A percentile compares a stretch with the other conserved stretches of the same genome.
These are phyloP conservation scores for Sextonia rubra DNA, from an alignment of 164 flowering plant species.

Conservation along the genomic window DNA sequence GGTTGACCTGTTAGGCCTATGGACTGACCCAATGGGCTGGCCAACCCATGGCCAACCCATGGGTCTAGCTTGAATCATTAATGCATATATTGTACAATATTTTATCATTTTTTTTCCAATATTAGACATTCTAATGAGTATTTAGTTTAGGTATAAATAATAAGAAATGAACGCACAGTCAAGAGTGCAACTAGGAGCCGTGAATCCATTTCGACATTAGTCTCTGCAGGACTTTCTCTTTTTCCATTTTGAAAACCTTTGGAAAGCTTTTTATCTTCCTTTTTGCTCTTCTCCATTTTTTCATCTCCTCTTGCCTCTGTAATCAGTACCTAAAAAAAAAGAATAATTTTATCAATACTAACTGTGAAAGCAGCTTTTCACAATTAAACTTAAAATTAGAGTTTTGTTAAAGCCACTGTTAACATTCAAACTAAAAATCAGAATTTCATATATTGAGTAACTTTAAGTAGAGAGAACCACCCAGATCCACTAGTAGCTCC, in stretches of 20 bases:
- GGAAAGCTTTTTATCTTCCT: constrained; percentile 19
- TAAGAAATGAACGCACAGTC: constrained; percentile 45
- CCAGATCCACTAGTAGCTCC: too few relatives aligned
- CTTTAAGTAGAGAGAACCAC: too few relatives aligned
- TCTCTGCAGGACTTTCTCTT: constrained; percentile 31
- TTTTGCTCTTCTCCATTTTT: constrained; percentile 27
- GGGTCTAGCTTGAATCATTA: too few relatives aligned
- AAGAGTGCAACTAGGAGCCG: constrained; percentile 78
- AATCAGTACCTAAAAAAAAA: constrained; percentile 54
- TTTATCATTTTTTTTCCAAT: not conserved
- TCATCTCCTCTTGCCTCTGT: constrained; percentile 40
- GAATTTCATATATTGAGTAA: too few relatives aligned
- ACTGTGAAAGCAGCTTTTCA: too few relatives aligned
- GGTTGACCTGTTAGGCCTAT: too few relatives aligned
- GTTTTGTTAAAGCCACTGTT: too few relatives aligned
- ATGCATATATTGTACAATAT: not conserved
- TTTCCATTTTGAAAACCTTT: constrained; percentile 21
- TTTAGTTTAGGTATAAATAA: not conserved
- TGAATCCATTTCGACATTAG: constrained; percentile 84
- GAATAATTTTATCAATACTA: not conserved
- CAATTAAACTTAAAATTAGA: too few relatives aligned
- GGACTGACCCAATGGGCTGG: too few relatives aligned
- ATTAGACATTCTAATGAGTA: not conserved
- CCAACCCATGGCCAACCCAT: too few relatives aligned
- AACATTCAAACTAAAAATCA: too few relatives aligned